Conservation (phyloP, 352 stramenopile species). For the Pythium coloratum region DNA sequence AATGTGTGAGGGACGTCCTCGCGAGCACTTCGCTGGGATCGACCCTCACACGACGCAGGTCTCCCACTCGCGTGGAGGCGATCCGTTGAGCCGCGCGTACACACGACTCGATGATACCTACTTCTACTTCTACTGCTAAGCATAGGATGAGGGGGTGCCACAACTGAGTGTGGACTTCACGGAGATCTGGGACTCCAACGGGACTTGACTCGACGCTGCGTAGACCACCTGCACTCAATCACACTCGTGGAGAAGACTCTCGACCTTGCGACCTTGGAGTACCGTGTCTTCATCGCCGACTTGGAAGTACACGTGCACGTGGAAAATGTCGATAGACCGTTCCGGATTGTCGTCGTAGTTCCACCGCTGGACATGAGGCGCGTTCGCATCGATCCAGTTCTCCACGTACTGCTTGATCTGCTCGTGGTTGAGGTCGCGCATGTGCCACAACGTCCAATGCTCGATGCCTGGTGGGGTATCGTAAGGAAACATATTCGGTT, state of each 20-base stretch:
- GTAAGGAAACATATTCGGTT: constrained; percentile 91
- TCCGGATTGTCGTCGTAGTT: constrained; percentile 91
- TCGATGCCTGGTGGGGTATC: constrained; percentile 85
- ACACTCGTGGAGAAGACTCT: constrained; percentile 69
- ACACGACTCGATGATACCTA: neutral
- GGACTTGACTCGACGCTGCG: neutral
- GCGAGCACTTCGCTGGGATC: constrained; percentile 2
- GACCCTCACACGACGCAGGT: neutral
- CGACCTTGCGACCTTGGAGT: constrained; percentile 58
- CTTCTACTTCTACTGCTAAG: neutral
- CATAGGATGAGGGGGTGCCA: neutral
- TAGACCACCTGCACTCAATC: constrained; percentile 37
- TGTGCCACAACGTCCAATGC: constrained; percentile 87
- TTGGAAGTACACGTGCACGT: constrained; percentile 90
- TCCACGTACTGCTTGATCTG: constrained; percentile 89
- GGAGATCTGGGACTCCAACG: too few species aligned
- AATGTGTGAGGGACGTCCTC: neutral
- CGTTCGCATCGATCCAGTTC: constrained; percentile 86
- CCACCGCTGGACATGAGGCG: constrained; percentile 69
- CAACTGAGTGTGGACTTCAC: neutral
- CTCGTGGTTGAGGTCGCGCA: constrained; percentile 71
- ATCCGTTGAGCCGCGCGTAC: neutral
- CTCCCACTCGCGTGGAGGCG: neutral
- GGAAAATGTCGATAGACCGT: constrained; percentile 89
- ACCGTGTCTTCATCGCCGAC: constrained; percentile 53